Evolutionary conservation across 2,329 filamentous ascomycete species (phyloP).

Genomic region (Drechslerella dactyloides): DNA sequence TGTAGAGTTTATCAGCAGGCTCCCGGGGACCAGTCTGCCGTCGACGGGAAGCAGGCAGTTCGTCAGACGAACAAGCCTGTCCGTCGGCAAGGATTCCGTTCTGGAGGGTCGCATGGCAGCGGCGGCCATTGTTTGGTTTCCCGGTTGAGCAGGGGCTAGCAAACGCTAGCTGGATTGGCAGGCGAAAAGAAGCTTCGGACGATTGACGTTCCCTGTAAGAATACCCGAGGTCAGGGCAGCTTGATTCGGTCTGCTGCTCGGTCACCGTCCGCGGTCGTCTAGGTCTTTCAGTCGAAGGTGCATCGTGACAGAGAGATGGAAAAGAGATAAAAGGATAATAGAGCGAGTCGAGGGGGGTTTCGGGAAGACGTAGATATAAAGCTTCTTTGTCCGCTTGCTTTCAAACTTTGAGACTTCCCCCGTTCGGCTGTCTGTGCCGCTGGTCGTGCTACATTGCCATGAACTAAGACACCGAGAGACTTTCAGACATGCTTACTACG

Average conservation of each 20-base stretch:
- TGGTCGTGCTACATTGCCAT: conserved; percentile 16
- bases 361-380: conserved; percentile 32
- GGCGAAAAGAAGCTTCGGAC: background rate
- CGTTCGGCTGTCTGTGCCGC: conserved; percentile 4
- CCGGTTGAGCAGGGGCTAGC: background rate
- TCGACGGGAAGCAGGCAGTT: conserved; percentile 80
- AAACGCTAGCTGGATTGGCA: background rate
- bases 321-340: conserved; percentile 18
- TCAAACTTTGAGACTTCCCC: conserved; percentile 14
- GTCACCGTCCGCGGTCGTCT: background rate
- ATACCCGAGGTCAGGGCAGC: conserved; percentile 23
- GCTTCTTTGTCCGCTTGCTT: conserved; percentile 3
- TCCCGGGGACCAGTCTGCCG: conserved; percentile 71
- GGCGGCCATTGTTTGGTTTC: conserved; percentile 7
- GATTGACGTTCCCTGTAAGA: conserved; percentile 18
- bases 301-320: conserved; percentile 37
- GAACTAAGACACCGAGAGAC: conserved; percentile 8
- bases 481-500: background rate
- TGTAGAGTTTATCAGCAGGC: conserved; percentile 85
- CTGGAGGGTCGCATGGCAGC: conserved; percentile 20
- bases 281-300: conserved; percentile 13
- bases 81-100: conserved; percentile 36
- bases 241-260: conserved; percentile 7
- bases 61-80: conserved; percentile 78
- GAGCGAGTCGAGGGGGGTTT: conserved; percentile 6